Evolutionary conservation across 1,284 basidiomycete genomes (phyloP), one percentile per base, ranked within the genome.

Genomic region (Microbotryum lychnidis-dioicae): DNA sequence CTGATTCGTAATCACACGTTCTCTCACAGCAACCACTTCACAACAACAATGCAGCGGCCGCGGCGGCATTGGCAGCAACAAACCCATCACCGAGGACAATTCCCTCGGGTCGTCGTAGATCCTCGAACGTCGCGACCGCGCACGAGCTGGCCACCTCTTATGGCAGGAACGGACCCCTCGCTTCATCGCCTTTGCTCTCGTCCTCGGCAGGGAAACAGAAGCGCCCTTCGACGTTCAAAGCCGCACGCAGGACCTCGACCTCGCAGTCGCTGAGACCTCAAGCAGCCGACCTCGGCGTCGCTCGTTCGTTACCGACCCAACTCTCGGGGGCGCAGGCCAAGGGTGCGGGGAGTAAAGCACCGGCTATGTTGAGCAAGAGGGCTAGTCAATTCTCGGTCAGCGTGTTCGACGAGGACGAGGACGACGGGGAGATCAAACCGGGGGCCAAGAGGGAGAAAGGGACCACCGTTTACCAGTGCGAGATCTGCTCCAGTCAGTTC

Each of bases 201-300:
- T 61, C 62, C n/a, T 61, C 58, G 12, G 47, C 55, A 7, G 65
- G 65, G 55, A 66, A 66, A 52, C 21, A 29, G 14, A 63, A 63
- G 29, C 57, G 60, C 4, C 60, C 65, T 9, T 49, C 55, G 8
- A 50, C 29, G 12, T 50, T 56, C 52, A 31, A 29, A 48, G 62
- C 62, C 60, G 21, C 58, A 5, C 54, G 57, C 31, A 29, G 57
- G 23, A 23, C 53, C n/a, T 53, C 59, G 21, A 52, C 52, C 45
- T 23, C 53, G 44, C 8, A 46, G 31, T 25, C 29, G 47, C 9
- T 48, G 44, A 20, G 20, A 9, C 47, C 49, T 5, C 42, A 20
- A 37, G 47, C 37, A 27, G 27, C 37, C 37, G 37, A 42, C 37
- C 37, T 42, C 37, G 37, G 37, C 37, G 29, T 47, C 45, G 14